These are phyloP conservation scores for Maudiozyma humilis DNA, from an alignment of 1,139 yeast species.

Conservation along the genomic window DNA sequence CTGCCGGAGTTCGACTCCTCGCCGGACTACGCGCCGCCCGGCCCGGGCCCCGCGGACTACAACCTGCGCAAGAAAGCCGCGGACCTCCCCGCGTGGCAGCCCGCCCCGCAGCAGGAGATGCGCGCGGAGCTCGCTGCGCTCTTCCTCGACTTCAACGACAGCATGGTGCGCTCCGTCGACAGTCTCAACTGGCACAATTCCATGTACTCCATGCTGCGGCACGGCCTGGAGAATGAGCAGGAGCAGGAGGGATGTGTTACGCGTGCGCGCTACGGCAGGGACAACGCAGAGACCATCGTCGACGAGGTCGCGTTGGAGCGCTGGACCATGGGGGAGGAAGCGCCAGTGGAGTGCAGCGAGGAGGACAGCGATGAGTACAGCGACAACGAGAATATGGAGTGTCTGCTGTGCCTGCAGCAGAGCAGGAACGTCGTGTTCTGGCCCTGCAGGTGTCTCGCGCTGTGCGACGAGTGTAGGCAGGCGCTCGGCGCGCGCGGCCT, in stretches of 20 bases:
- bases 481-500: slow-evolving; percentile 69
- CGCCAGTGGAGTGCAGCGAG: slow-evolving; percentile 6
- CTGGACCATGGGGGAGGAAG: slow-evolving; percentile 1
- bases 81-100: slow-evolving; percentile 6
- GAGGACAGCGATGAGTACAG: slow-evolving; percentile 19
- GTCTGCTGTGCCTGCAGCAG: slow-evolving; percentile 77
- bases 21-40: slow-evolving; percentile 34
- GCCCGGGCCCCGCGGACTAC: slow-evolving; percentile 7
- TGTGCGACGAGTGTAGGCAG: slow-evolving; percentile 76
- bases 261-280: slow-evolving; percentile 28
- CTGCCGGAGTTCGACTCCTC: slow-evolving; percentile 44
- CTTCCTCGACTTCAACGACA: slow-evolving; percentile 8
- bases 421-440: slow-evolving; percentile 73
- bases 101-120: slow-evolving; percentile 1
- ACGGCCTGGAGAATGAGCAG: slow-evolving; percentile 18
- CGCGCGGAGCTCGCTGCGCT: slow-evolving; percentile 8
- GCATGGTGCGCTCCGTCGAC: slow-evolving; percentile 6
- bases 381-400: slow-evolving; percentile 34
- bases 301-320: slow-evolving; percentile 26
- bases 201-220: slow-evolving; percentile 25
- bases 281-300: slow-evolving; percentile 26
- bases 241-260: slow-evolving; percentile 29
- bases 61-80: slow-evolving; percentile 7
- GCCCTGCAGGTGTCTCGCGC: slow-evolving; percentile 89
- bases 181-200: slow-evolving; percentile 27